Conservation (phyloP, 1,284 basidiomycete species). For the Apiotrichum porosum region DNA sequence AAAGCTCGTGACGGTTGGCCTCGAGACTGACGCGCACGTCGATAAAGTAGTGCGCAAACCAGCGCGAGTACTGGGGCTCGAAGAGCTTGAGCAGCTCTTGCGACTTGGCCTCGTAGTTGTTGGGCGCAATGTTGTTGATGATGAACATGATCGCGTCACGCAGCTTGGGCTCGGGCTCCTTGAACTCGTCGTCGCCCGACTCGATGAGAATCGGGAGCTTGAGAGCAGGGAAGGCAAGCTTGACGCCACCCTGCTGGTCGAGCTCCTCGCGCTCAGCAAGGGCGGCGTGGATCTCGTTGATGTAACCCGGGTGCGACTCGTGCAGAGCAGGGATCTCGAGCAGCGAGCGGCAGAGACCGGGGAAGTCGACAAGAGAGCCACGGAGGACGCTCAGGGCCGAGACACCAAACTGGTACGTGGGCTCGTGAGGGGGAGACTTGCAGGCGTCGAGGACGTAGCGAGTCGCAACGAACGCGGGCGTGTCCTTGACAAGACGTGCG, state of each 20-base stretch:
- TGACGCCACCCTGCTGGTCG: conserved; percentile 51
- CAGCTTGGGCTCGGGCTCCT: conserved; percentile 73
- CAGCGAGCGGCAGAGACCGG: conserved; percentile 83
- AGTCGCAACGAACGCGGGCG: conserved; percentile 93
- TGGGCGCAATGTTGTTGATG: conserved; percentile 94
- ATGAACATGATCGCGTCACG: conserved; percentile 97
- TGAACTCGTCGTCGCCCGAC: conserved; percentile 56
- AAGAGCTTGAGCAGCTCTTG: conserved; percentile 77
- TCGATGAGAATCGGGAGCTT: conserved; percentile 48
- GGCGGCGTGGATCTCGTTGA: conserved; percentile 65
- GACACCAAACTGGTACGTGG: conserved; percentile 92
- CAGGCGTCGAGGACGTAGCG: conserved; percentile 95
- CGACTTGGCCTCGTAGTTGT: conserved; percentile 84
- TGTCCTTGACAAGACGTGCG: conserved; percentile 86
- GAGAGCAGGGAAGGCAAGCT: conserved; percentile 48
- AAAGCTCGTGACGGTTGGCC: conserved; percentile 94
- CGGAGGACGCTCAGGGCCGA: conserved; percentile 88
- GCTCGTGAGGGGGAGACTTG: conserved; percentile 73
- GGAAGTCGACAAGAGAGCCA: conserved; percentile 84
- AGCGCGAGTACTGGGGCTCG: conserved; percentile 74
- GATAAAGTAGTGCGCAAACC: conserved; percentile 97
- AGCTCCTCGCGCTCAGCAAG: conserved; percentile 52
- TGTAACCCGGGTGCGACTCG: conserved; percentile 82
- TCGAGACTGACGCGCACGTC: conserved; percentile 94
- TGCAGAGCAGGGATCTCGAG: conserved; percentile 80